Evolutionary conservation across 2,329 filamentous ascomycete species (phyloP).

Genomic region (Parascedosporium putredinis): DNA sequence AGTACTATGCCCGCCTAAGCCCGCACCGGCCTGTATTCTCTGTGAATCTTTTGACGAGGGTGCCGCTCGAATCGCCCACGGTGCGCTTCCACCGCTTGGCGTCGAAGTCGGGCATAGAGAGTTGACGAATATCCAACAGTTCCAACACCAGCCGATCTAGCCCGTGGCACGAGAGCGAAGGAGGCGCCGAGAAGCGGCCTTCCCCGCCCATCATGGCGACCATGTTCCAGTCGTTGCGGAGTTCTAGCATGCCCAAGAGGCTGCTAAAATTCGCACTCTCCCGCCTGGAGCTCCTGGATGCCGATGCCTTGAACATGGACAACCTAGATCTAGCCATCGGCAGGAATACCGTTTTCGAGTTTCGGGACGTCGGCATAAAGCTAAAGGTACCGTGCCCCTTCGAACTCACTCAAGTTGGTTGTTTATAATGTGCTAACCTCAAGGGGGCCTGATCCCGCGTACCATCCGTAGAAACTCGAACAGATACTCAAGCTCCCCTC

Average conservation of each 20-base stretch:
- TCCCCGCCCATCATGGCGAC: constrained; percentile 48
- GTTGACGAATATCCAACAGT: too few species aligned
- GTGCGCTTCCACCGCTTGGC: background rate
- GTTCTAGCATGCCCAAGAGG: constrained; percentile 75
- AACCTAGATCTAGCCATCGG: constrained; percentile 78
- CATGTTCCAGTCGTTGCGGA: constrained; percentile 55
- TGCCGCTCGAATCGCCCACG: background rate
- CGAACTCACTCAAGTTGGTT: too few species aligned
- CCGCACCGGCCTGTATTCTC: background rate
- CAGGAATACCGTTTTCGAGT: constrained; percentile 70
- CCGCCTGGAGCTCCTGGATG: constrained; percentile 76
- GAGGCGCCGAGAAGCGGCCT: background rate
- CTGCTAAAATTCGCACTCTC: constrained; percentile 79
- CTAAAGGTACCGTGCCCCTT: constrained; percentile 58
- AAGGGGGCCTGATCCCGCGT: background rate
- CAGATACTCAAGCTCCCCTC: constrained; percentile 64
- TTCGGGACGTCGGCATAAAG: constrained; percentile 75
- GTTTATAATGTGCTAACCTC: too few species aligned
- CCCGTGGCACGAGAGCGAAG: background rate
- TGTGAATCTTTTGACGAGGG: background rate
- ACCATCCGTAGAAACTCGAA: constrained; percentile 71
- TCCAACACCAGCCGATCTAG: background rate
- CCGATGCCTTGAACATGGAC: constrained; percentile 74
- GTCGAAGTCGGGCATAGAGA: background rate
- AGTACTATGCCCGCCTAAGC: constrained; percentile 1